Conservation (phyloP, 352 stramenopile genomes). For the Globisporangium rhizosaccharum region DNA sequence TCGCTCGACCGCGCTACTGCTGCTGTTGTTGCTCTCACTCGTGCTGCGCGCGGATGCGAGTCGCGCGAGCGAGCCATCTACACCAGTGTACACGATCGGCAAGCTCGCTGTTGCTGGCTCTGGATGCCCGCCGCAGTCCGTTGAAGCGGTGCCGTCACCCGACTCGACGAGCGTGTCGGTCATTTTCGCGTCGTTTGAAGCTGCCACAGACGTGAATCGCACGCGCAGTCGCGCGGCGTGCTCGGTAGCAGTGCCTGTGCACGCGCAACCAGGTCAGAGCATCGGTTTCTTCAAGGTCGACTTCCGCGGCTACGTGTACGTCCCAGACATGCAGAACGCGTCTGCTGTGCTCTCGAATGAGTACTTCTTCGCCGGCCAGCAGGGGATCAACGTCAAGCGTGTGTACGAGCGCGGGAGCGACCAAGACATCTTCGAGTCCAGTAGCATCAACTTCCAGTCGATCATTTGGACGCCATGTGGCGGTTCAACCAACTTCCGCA, state of each 20-base stretch:
- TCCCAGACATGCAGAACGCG: constrained; percentile 10
- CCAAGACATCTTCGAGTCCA: constrained; percentile 23
- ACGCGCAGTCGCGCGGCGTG: constrained; percentile 15
- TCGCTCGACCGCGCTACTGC: background rate
- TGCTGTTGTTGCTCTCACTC: background rate
- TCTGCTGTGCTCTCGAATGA: constrained; percentile 21
- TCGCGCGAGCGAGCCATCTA: background rate
- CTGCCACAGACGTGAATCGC: background rate
- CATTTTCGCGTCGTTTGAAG: constrained; percentile 19
- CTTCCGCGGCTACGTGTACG: constrained; percentile 29
- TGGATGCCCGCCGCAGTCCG: constrained; percentile 14
- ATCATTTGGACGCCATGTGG: constrained; percentile 30
- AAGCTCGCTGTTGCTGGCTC: constrained; percentile 15
- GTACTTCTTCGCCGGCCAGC: constrained; percentile 31
- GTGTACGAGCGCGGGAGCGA: constrained; percentile 12
- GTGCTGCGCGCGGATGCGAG: background rate
- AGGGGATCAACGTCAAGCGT: constrained; percentile 9
- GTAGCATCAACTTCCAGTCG: constrained; percentile 20
- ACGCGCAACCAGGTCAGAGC: constrained; percentile 12
- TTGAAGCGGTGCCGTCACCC: constrained; percentile 1
- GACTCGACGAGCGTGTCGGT: constrained; percentile 26
- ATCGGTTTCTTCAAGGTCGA: constrained; percentile 33
- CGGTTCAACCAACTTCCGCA: constrained; percentile 27
- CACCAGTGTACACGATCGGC: constrained; percentile 14
- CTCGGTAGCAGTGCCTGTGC: constrained; percentile 21